These are phyloP conservation scores for Neonectria punicea DNA, from an alignment of 2,329 filamentous ascomycete genomes.

Conservation along the genomic window DNA sequence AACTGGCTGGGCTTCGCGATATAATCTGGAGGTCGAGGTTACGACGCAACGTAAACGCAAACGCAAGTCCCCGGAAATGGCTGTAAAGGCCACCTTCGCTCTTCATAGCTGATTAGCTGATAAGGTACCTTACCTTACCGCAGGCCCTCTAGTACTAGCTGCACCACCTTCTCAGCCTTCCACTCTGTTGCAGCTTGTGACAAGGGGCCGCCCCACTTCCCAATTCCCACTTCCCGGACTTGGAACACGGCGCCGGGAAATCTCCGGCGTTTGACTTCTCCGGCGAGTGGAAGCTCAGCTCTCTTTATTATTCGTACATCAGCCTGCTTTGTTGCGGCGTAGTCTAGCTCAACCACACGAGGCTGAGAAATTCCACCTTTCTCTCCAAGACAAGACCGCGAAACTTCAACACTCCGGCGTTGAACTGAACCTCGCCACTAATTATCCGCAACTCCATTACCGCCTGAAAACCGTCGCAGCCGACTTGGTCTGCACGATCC, in stretches of 20 bases:
- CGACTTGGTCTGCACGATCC: background rate
- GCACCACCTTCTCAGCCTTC: slow-evolving; percentile 2
- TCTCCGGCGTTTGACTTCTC: slow-evolving; percentile 16
- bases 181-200: background rate
- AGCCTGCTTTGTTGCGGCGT: slow-evolving; percentile 28
- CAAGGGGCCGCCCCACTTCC: background rate
- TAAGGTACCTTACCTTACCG: background rate
- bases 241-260: slow-evolving; percentile 1
- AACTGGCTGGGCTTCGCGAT: slow-evolving; percentile 3
- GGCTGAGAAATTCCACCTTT: slow-evolving; percentile 35
- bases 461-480: background rate
- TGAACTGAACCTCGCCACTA: background rate
- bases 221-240: background rate
- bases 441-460: background rate
- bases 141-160: background rate
- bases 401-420: slow-evolving; percentile 16
- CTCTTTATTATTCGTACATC: slow-evolving; percentile 1
- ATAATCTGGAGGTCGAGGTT: slow-evolving; percentile 4
- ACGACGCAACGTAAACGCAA: slow-evolving; percentile 12
- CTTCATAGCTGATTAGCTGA: slow-evolving; percentile 7
- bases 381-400: background rate
- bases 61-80: background rate
- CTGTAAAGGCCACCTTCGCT: slow-evolving; percentile 32
- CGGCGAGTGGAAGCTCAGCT: slow-evolving; percentile 26
- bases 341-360: slow-evolving; percentile 26